These are phyloP conservation scores for Diplodia seriata DNA, from an alignment of 2,329 filamentous ascomycete species.

Conservation along the genomic window DNA sequence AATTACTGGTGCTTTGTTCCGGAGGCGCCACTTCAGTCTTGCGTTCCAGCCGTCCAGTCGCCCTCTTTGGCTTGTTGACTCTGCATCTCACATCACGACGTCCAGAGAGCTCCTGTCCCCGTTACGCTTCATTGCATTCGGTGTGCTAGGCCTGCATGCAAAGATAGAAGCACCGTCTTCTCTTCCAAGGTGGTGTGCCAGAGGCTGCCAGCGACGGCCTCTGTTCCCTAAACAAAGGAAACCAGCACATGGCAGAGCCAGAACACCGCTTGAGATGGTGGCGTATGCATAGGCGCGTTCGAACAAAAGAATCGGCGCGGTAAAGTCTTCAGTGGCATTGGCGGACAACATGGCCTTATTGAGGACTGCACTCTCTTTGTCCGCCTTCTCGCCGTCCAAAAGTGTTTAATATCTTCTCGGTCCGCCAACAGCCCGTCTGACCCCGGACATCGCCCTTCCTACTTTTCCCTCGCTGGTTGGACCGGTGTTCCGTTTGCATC, in stretches of 20 bases:
- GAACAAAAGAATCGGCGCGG: background rate
- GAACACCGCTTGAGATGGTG: background rate
- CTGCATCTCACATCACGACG: background rate
- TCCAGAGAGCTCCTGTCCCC: background rate
- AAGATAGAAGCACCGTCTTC: background rate
- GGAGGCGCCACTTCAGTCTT: background rate
- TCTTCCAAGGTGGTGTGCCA: too few relatives aligned
- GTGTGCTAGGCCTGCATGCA: background rate
- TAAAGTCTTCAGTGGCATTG: background rate
- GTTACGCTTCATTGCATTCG: background rate
- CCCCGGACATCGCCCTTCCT: background rate
- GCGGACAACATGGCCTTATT: slow-evolving; percentile 1
- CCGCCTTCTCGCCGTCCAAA: slow-evolving; percentile 13
- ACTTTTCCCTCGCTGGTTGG: background rate
- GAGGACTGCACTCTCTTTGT: slow-evolving; percentile 7
- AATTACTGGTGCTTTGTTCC: background rate
- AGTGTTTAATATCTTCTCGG: slow-evolving; percentile 15
- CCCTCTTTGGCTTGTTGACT: background rate
- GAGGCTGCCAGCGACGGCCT: background rate
- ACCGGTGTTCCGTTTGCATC: background rate
- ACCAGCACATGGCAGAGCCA: slow-evolving; percentile 4
- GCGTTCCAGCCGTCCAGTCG: background rate
- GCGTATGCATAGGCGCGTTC: background rate
- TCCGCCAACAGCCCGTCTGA: background rate
- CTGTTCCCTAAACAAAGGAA: background rate